phyloP scores from a whole-genome alignment of 495 filamentous ascomycete genomes.

The Neurospora sp. region DNA sequence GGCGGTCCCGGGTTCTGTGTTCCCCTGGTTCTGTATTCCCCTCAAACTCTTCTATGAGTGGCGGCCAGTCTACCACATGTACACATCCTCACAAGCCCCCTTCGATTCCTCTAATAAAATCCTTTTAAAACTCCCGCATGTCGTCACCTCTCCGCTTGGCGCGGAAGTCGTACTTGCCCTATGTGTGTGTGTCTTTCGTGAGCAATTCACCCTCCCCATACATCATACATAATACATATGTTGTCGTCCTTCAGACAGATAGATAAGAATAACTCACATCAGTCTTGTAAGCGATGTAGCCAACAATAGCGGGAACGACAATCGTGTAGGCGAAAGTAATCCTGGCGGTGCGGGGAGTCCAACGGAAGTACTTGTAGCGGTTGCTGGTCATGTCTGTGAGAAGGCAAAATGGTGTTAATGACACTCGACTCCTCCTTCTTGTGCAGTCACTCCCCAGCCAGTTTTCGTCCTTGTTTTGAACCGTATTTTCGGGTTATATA shows the following conservation, averaged over 20 bases:
- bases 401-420: background rate
- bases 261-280: slow-evolving; percentile 54
- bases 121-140: slow-evolving; percentile 57
- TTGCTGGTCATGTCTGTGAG: slow-evolving; percentile 67
- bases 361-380: slow-evolving; percentile 92
- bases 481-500: background rate
- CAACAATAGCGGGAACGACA: slow-evolving; percentile 56
- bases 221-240: background rate
- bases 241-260: background rate
- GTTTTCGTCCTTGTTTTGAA: background rate
- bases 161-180: slow-evolving; percentile 82
- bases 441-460: background rate
- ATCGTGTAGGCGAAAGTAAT: slow-evolving; percentile 64
- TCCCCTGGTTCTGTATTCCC: background rate
- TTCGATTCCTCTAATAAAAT: background rate
- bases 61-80: slow-evolving; percentile 15
- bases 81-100: slow-evolving; percentile 1
- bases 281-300: slow-evolving; percentile 59
- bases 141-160: slow-evolving; percentile 80
- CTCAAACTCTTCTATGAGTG: background rate
- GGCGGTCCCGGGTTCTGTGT: background rate
- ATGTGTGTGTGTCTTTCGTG: slow-evolving; percentile 1
- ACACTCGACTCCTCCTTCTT: background rate
- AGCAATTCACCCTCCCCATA: background rate
- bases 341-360: slow-evolving; percentile 72